Percentiles rank a stretch among this genome's conserved stretches.
Evolutionary conservation across 352 stramenopile genomes (phyloP).

Genomic region (Globisporangium viniferum): DNA sequence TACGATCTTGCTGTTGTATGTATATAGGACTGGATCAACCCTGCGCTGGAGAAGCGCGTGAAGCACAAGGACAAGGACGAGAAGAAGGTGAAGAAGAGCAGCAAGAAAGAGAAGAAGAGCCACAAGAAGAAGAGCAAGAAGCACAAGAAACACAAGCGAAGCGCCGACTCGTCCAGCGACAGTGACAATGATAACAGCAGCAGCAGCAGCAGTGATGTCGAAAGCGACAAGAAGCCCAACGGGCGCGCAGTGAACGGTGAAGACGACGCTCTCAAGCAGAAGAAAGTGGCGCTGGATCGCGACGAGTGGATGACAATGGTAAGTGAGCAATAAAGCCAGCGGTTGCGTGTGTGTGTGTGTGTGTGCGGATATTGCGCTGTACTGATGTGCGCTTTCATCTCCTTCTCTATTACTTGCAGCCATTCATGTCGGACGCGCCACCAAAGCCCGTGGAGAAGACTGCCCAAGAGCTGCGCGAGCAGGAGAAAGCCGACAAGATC

Average conservation of each 20-base stretch:
- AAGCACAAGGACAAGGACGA: conserved; percentile 11
- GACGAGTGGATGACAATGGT: conserved; percentile 86
- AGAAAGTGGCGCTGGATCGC: conserved; percentile 29
- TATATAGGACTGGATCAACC: conserved; percentile 42
- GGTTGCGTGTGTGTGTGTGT: neutral
- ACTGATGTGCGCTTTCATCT: neutral
- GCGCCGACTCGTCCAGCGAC: conserved; percentile 28
- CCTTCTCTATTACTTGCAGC: conserved; percentile 16
- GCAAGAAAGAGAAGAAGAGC: neutral
- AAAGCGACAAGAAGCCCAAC: conserved; percentile 13
- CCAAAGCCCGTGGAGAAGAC: conserved; percentile 35
- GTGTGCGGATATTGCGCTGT: neutral
- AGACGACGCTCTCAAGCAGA: neutral
- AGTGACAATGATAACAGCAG: conserved; percentile 17
- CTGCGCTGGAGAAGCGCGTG: conserved; percentile 36
- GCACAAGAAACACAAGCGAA: conserved; percentile 33
- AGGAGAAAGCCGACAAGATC: conserved; percentile 53
- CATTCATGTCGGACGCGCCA: conserved; percentile 40
- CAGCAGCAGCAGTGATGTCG: conserved; percentile 15
- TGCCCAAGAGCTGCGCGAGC: conserved; percentile 29
- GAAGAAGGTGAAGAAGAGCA: conserved; percentile 25
- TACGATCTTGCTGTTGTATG: neutral
- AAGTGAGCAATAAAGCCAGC: neutral
- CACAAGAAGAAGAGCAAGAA: conserved; percentile 30
- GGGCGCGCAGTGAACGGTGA: neutral